phyloP scores from a whole-genome alignment of 2,329 filamentous ascomycete species.

The Colletotrichum higginsianum region DNA sequence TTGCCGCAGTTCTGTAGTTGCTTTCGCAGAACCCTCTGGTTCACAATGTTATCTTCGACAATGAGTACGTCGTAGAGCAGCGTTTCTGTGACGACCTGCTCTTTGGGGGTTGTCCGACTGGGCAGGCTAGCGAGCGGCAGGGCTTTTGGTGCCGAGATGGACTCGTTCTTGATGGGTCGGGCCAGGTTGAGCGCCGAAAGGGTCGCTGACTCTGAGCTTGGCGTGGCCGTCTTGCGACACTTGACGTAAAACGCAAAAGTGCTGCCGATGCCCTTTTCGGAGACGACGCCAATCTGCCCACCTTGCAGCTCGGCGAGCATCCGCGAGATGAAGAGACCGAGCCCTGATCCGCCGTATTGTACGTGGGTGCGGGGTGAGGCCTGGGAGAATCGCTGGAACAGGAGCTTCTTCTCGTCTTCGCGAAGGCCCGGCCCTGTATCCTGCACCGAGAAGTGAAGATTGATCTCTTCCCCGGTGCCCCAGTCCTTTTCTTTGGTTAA shows the following conservation, averaged over 20 bases:
- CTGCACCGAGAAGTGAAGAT: constrained; percentile 79
- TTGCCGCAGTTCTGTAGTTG: constrained; percentile 74
- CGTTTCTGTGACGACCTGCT: not conserved
- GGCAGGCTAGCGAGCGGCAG: constrained; percentile 25
- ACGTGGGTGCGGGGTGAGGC: constrained; percentile 79
- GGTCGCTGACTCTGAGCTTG: constrained; percentile 55
- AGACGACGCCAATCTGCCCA: constrained; percentile 82
- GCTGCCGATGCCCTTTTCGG: constrained; percentile 76
- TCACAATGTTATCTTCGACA: constrained; percentile 78
- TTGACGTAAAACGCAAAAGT: constrained; percentile 85
- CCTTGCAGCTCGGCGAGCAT: constrained; percentile 84
- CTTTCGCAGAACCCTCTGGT: constrained; percentile 74
- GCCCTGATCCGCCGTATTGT: constrained; percentile 78
- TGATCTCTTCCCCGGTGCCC: constrained; percentile 80
- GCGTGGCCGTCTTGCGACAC: constrained; percentile 68
- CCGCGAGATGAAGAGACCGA: constrained; percentile 83
- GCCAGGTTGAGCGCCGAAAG: constrained; percentile 55
- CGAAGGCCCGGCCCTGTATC: constrained; percentile 80
- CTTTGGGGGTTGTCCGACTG: constrained; percentile 26
- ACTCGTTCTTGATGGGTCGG: constrained; percentile 45
- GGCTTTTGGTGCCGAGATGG: constrained; percentile 20
- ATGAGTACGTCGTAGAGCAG: constrained; percentile 69
- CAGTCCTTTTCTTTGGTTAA: constrained; percentile 73
- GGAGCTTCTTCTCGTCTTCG: constrained; percentile 74
- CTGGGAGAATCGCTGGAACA: constrained; percentile 80